Evolutionary conservation across 2,329 filamentous ascomycete genomes (phyloP), one percentile per base, ranked within the genome.

Genomic region (Ophiostoma triangulosporum): DNA sequence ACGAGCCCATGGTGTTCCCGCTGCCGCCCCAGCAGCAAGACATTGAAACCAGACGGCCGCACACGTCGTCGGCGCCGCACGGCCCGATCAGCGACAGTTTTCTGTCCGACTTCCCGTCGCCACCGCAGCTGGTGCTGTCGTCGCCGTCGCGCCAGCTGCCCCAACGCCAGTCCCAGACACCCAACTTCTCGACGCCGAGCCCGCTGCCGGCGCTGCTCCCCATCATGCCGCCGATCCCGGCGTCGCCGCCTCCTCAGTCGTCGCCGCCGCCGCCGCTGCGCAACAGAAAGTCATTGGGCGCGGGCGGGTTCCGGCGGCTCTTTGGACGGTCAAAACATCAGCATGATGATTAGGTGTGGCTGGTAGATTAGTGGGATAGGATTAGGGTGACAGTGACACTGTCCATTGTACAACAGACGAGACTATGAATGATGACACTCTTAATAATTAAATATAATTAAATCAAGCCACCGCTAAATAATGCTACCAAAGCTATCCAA

Each of bases 281-380:
- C 20, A 31, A 48, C n/a, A 53, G 50, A 29, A 51, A 54, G 54
- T 50, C 57, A 9, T 35, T 50, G 15, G 46, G 49, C 4, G 33
- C 40, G 11, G 51, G 58, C 31, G 54, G 56, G 2, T 51, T 61
- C 24, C 54, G 60, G 40, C 54, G 60, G 14, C 49, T 61, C 5
- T 60, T 61, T 50, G 54, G 57, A 6, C 55, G 58, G 38, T 38
- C 51, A 31, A 55, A 49, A 24, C 12, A 48, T 17, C 5, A 48
- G 35, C 29, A 24, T 6, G 20, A 46, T 22, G 22, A 8, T 26
- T 45, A 14, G 2, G 12, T 45, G 11, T 45, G 17, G 36, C 4
- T 45, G 3, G 9, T 45, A 14, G 40, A 20, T 22, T 1, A 12
- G 22, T 20, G n/a, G 17, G 9, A 17, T 9, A 38, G n/a, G n/a